Evolutionary conservation across 768 basidiomycete species (phyloP).

Genomic region (Agaricus blazei): DNA sequence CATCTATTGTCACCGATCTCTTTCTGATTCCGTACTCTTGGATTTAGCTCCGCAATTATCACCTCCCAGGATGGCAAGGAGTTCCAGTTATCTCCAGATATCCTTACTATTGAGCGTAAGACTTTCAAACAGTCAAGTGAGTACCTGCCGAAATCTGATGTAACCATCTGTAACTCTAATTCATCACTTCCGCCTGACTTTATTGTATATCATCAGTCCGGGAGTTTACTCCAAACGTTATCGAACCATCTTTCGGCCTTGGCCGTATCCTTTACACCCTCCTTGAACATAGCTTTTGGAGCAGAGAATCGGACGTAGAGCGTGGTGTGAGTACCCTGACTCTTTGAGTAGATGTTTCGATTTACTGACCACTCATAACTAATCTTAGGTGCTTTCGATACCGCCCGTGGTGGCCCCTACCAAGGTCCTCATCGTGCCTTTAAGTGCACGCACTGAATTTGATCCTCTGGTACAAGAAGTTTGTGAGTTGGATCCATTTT

Average conservation of each 20-base stretch:
- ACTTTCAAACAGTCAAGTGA: constrained; percentile 83
- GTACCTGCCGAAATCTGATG: constrained; percentile 19
- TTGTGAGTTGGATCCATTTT: constrained; percentile 53
- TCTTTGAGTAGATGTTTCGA: constrained; percentile 6
- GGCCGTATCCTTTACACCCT: constrained; percentile 93
- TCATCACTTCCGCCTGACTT: constrained; percentile 3
- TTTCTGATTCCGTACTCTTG: constrained; percentile 7
- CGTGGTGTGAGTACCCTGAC: constrained; percentile 60
- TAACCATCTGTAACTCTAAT: neutral
- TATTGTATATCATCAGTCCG: constrained; percentile 54
- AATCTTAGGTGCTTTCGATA: constrained; percentile 75
- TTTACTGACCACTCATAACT: constrained; percentile 8
- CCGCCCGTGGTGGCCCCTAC: constrained; percentile 90
- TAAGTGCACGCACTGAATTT: constrained; percentile 83
- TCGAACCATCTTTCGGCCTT: constrained; percentile 97
- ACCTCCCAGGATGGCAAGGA: constrained; percentile 55
- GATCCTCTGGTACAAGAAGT: constrained; percentile 81
- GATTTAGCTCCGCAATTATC: constrained; percentile 48
- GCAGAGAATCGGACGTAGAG: constrained; percentile 85
- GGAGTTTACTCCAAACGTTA: constrained; percentile 95
- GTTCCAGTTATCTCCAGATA: constrained; percentile 66
- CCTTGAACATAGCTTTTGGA: constrained; percentile 96
- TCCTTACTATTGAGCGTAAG: constrained; percentile 75
- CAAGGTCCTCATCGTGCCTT: constrained; percentile 93
- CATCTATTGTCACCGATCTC: constrained; percentile 1